These are phyloP conservation scores for Mycena belliarum DNA, from an alignment of 768 basidiomycete species.

Conservation along the genomic window DNA sequence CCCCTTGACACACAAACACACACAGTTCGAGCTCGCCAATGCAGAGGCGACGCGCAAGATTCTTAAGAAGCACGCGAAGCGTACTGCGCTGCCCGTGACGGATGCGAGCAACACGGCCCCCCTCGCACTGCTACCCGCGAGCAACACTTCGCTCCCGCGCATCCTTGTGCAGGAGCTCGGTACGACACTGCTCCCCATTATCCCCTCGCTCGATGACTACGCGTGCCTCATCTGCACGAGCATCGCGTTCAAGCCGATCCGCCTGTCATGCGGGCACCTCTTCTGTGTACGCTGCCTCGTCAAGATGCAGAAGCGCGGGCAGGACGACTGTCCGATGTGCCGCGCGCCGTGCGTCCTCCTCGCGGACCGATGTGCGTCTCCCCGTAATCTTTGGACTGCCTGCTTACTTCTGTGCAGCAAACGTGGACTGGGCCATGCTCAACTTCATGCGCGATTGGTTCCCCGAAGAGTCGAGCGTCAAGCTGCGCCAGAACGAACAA, in stretches of 20 bases:
- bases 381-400: background rate
- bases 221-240: slow-evolving; percentile 84
- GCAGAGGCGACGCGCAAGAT: slow-evolving; percentile 91
- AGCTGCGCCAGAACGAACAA: slow-evolving; percentile 70
- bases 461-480: slow-evolving; percentile 75
- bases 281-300: slow-evolving; percentile 82
- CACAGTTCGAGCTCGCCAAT: slow-evolving; percentile 79
- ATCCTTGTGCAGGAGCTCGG: slow-evolving; percentile 82
- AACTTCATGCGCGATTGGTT: slow-evolving; percentile 95
- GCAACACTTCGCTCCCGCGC: slow-evolving; percentile 47
- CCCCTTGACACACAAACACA: background rate
- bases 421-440: slow-evolving; percentile 76
- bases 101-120: slow-evolving; percentile 25
- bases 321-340: slow-evolving; percentile 82
- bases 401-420: slow-evolving; percentile 44
- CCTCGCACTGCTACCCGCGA: slow-evolving; percentile 32
- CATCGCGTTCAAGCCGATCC: slow-evolving; percentile 91
- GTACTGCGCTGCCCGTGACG: slow-evolving; percentile 67
- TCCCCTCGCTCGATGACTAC: slow-evolving; percentile 84
- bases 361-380: slow-evolving; percentile 73
- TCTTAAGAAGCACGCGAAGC: slow-evolving; percentile 91
- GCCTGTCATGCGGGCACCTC: slow-evolving; percentile 77
- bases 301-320: slow-evolving; percentile 86
- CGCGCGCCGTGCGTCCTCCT: slow-evolving; percentile 72
- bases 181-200: slow-evolving; percentile 76